Conservation (phyloP, 768 basidiomycete genomes). For the Leccinum arenicola region DNA sequence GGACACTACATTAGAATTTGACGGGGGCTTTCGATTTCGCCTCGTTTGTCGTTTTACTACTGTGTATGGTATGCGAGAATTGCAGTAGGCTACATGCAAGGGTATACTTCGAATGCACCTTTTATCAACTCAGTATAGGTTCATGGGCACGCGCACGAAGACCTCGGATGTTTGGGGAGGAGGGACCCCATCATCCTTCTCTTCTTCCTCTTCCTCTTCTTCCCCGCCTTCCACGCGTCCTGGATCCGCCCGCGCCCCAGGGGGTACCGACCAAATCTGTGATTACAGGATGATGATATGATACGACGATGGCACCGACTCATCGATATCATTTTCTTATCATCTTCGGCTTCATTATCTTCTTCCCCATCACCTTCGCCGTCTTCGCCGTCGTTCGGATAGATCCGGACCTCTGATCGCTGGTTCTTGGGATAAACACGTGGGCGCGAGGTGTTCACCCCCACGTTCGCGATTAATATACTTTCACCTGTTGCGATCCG, state of each 20-base stretch:
- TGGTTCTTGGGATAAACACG: not conserved
- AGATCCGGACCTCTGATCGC: not conserved
- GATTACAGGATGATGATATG: not conserved
- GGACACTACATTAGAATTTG: not conserved
- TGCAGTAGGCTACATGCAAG: not conserved
- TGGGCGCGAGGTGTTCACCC: not conserved
- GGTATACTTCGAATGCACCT: not conserved
- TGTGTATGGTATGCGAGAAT: not conserved
- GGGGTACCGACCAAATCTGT: not conserved
- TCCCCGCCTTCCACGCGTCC: not conserved
- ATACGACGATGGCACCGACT: not conserved
- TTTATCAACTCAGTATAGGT: not conserved
- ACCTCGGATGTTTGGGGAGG: not conserved
- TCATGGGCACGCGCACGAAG: not conserved
- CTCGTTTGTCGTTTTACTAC: not conserved
- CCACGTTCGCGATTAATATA: not conserved
- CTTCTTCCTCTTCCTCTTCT: too few species aligned
- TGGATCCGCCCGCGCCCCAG: not conserved
- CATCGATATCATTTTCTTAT: not conserved
- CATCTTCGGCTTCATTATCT: not conserved
- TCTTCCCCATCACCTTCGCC: not conserved
- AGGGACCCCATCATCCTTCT: not conserved
- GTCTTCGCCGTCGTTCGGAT: not conserved
- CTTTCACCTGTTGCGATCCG: not conserved
- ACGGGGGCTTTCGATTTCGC: not conserved